A percentile compares a stretch with the other conserved stretches of the same genome.
Conservation (phyloP, 495 filamentous ascomycete species). For the Neurospora sp. region DNA sequence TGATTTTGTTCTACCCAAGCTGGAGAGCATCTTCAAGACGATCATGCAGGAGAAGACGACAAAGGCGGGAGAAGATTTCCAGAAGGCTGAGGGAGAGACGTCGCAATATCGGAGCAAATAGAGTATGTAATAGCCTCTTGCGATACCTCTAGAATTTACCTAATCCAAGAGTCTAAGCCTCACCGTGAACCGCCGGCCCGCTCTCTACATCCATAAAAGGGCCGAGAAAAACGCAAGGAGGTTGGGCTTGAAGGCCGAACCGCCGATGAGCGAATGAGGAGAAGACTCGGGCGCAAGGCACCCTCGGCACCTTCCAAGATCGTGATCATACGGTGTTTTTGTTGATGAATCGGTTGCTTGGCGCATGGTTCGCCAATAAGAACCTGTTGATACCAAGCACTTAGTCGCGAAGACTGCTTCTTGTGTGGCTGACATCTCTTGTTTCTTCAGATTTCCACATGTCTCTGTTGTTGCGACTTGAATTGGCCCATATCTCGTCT, state of each 20-base stretch:
- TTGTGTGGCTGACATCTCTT: background rate
- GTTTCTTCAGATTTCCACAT: background rate
- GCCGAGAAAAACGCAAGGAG: background rate
- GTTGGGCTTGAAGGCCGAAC: background rate
- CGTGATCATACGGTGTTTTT: background rate
- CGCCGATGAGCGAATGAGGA: background rate
- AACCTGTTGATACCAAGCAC: background rate
- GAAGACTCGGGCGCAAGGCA: background rate
- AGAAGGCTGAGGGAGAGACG: slow-evolving; percentile 2
- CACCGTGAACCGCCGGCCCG: background rate
- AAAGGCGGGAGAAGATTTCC: background rate
- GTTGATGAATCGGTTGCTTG: background rate
- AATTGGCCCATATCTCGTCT: background rate
- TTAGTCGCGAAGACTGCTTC: background rate
- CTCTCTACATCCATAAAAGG: background rate
- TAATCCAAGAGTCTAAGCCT: background rate
- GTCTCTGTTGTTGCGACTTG: background rate
- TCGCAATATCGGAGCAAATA: slow-evolving; percentile 17
- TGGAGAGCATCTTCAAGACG: slow-evolving; percentile 40
- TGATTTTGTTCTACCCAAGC: slow-evolving; percentile 37
- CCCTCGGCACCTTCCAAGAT: background rate
- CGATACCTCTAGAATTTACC: background rate
- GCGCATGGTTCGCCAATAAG: background rate
- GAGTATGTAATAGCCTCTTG: background rate
- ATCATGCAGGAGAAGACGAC: slow-evolving; percentile 17